Evolutionary conservation across 2,329 filamentous ascomycete species (phyloP).

Genomic region (Ilyonectria robusta): DNA sequence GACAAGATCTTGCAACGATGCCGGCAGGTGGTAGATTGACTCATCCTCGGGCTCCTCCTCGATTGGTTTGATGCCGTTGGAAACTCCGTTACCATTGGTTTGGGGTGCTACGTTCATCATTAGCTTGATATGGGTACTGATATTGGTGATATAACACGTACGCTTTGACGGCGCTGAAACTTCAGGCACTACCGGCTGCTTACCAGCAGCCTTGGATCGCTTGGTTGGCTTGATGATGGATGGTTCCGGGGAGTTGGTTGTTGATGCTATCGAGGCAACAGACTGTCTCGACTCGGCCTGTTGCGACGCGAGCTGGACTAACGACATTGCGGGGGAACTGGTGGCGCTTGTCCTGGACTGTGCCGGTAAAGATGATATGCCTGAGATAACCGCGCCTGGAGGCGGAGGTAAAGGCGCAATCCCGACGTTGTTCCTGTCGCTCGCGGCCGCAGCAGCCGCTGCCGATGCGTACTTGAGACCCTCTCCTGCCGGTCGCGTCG

Average conservation of each 20-base stretch:
- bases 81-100: constrained; percentile 62
- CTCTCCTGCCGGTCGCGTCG: constrained; percentile 87
- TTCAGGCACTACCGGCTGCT: constrained; percentile 60
- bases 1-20: constrained; percentile 89
- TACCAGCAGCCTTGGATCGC: constrained; percentile 61
- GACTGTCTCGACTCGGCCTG: constrained; percentile 54
- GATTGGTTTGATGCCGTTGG: constrained; percentile 65
- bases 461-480: constrained; percentile 97
- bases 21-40: constrained; percentile 92
- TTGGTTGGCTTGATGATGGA: constrained; percentile 52
- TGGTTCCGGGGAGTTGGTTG: constrained; percentile 43
- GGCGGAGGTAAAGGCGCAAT: constrained; percentile 95
- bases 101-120: constrained; percentile 53
- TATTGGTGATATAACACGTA: constrained; percentile 45
- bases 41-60: constrained; percentile 72
- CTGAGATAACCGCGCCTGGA: constrained; percentile 70
- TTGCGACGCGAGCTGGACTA: constrained; percentile 62
- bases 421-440: constrained; percentile 88
- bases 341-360: constrained; percentile 69
- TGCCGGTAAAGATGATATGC: constrained; percentile 64
- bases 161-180: constrained; percentile 61
- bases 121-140: constrained; percentile 17
- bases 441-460: constrained; percentile 91
- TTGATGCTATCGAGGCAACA: constrained; percentile 43
- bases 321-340: constrained; percentile 66